Conservation (phyloP, 805 yeast genomes). For the Cyberlindnera japonica region DNA sequence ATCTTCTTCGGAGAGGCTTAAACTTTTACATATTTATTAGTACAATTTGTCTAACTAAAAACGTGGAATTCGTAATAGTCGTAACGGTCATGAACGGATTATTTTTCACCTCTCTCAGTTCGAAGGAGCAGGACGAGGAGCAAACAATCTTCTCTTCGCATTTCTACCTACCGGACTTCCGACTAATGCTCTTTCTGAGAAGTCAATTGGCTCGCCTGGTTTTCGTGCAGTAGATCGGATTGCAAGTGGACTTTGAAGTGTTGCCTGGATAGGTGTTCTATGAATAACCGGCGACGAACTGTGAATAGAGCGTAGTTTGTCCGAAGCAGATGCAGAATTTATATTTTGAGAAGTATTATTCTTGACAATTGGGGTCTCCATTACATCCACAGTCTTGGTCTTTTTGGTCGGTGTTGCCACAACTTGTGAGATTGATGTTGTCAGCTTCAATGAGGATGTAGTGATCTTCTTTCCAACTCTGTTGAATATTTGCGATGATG, state of each 20-base stretch:
- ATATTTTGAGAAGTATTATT: neutral
- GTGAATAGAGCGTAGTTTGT: neutral
- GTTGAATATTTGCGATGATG: constrained; percentile 24
- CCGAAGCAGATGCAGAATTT: constrained; percentile 7
- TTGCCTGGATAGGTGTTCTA: constrained; percentile 12
- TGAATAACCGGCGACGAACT: constrained; percentile 16
- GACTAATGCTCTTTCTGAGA: constrained; percentile 17
- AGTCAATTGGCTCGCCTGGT: constrained; percentile 21
- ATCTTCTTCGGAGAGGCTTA: constrained; percentile 66
- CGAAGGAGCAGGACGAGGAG: constrained; percentile 22
- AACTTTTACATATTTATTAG: neutral
- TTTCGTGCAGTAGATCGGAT: constrained; percentile 17
- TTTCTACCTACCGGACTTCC: constrained; percentile 26
- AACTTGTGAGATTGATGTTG: constrained; percentile 25
- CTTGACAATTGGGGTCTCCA: constrained; percentile 19
- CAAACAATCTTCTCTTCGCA: constrained; percentile 36
- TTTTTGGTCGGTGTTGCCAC: constrained; percentile 29
- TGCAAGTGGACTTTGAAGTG: constrained; percentile 22
- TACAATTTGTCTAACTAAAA: no score
- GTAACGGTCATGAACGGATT: constrained; percentile 2
- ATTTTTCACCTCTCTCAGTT: neutral
- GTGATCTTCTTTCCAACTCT: constrained; percentile 26
- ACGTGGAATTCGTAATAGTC: constrained; percentile 1
- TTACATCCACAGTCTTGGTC: constrained; percentile 15
- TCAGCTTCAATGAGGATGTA: constrained; percentile 9